Base-by-base conservation (phyloP, 208 protist species). In the Acanthamoeba healyi region DNA sequence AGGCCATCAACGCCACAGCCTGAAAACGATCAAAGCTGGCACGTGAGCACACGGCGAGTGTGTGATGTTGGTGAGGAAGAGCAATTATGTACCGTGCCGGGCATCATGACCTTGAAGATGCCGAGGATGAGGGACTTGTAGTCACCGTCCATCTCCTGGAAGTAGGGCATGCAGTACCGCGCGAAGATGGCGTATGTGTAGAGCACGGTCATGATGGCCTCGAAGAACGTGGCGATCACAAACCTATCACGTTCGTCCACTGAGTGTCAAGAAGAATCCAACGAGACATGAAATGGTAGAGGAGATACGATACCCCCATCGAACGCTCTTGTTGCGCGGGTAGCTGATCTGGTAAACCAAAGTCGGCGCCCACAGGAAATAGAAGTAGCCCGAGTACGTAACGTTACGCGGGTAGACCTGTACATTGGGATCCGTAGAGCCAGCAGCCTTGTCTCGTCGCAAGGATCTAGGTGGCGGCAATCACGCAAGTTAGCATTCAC, bases 31-130 rank as follows among this genome's bases (percentile, higher is more conserved):
- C 26, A 7, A 17, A 10, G 7, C 29, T 32, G 7, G 10, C 32
- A 19, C 19, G 65, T 74, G 34, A 40, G 32, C 10, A 74, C 32
- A 19, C 7, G 34, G 17, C 7, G 65, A 38, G 17, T 6, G 19
- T 32, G 34, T 6, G 19, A 19, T 54, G 49, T 15, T 19, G 49
- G 6, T 15, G 49, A 54, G 49, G 15, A 15, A 54, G 49, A 54
- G 10, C 6, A 0, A 79, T 19, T 15, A 63, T 34, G 44, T 89
- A 89, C 81, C 26, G 81, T 89, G 81, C 81, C 81, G 24, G 81
- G 81, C 81, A 89, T 89, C 81, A 89, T 89, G 81, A 89, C 81
- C 54, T 89, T 89, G 81, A 89, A 89, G 32, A 89, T 89, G 17
- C 81, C 81, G 19, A 89, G 54, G 19, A 89, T 24, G 44, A 89